Evolutionary conservation across 805 yeast species (phyloP).

Genomic region (Candida gorgasii): DNA sequence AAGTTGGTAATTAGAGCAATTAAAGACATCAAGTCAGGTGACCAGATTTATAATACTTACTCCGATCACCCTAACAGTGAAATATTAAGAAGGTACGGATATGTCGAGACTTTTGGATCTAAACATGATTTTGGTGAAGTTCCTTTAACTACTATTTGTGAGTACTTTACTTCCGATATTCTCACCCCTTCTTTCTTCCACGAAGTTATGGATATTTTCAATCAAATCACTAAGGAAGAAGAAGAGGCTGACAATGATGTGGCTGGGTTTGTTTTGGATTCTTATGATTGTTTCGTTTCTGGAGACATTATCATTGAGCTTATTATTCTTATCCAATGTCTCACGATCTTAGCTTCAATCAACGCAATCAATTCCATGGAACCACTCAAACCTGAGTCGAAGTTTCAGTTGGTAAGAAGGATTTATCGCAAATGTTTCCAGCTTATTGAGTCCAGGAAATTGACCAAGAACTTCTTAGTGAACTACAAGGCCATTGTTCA

Average conservation of each 20-base stretch:
- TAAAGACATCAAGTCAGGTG: slow-evolving; percentile 57
- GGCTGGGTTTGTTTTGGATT: slow-evolving; percentile 47
- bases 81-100: slow-evolving; percentile 86
- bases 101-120: slow-evolving; percentile 74
- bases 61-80: slow-evolving; percentile 94
- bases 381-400: slow-evolving; percentile 18
- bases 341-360: slow-evolving; percentile 37
- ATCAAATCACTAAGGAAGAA: slow-evolving; percentile 27
- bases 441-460: slow-evolving; percentile 49
- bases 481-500: slow-evolving; percentile 35
- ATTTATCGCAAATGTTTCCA: slow-evolving; percentile 62
- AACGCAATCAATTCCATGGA: slow-evolving; percentile 24
- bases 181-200: slow-evolving; percentile 31
- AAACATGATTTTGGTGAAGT: slow-evolving; percentile 82
- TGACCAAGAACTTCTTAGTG: slow-evolving; percentile 41
- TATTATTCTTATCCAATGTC: slow-evolving; percentile 51
- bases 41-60: slow-evolving; percentile 84
- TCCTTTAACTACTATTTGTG: slow-evolving; percentile 43
- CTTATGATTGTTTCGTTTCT: slow-evolving; percentile 61
- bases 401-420: slow-evolving; percentile 44
- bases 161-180: slow-evolving; percentile 28
- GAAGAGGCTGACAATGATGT: slow-evolving; percentile 40
- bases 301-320: slow-evolving; percentile 65
- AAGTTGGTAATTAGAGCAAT: slow-evolving; percentile 71
- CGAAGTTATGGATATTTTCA: slow-evolving; percentile 30